Percentiles rank a stretch among this genome's conserved stretches.
Evolutionary conservation across 768 basidiomycete species (phyloP).

Genomic region (Dentipellis sp.): DNA sequence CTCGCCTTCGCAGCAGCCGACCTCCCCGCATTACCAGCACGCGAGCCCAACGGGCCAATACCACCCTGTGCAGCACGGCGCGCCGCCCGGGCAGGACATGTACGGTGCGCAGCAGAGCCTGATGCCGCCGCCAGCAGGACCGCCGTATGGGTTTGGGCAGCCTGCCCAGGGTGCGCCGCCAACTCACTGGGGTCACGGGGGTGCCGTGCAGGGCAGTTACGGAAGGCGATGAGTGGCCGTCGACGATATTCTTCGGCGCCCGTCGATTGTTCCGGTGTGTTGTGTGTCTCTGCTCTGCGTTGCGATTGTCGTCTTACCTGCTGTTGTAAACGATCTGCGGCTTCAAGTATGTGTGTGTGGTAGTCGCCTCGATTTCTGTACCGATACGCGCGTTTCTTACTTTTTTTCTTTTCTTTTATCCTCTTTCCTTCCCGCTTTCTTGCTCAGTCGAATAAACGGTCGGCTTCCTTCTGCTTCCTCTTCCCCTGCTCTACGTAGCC

Average conservation of each 20-base stretch:
- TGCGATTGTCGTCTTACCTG: not conserved
- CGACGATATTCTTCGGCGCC: not conserved
- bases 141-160: slow-evolving; percentile 12
- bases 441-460: not conserved
- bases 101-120: slow-evolving; percentile 9
- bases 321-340: not conserved
- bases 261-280: not conserved
- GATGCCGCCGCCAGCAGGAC: slow-evolving; percentile 14
- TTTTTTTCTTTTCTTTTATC: not conserved
- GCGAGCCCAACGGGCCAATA: slow-evolving; percentile 14
- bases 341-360: not conserved
- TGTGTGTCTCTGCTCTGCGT: not conserved
- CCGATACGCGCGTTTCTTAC: not conserved
- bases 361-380: not conserved
- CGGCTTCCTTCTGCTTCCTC: not conserved
- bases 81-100: slow-evolving; percentile 8
- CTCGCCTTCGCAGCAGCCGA: slow-evolving; percentile 15
- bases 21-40: slow-evolving; percentile 14
- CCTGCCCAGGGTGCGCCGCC: slow-evolving; percentile 8
- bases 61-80: slow-evolving; percentile 8
- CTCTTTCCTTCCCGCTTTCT: not conserved
- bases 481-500: not conserved
- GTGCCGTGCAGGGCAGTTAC: slow-evolving; percentile 14
- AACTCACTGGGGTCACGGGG: slow-evolving; percentile 14
- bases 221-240: slow-evolving; percentile 10